Base-by-base conservation (phyloP, 2,329 filamentous ascomycete genomes). In the Monilinia polystroma region DNA sequence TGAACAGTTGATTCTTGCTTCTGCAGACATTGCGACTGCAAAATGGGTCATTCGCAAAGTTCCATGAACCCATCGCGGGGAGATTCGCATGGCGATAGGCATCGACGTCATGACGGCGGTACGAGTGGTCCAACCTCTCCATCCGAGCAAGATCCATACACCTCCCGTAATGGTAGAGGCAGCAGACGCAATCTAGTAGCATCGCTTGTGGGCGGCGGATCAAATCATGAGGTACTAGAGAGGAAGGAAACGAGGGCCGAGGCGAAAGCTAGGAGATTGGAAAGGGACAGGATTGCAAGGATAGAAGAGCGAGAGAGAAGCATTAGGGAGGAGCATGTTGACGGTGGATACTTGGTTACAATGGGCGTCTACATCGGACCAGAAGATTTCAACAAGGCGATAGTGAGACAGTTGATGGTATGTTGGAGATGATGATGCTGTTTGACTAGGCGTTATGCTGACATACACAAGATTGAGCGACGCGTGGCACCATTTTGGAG, bases 401-500 rank as follows among this genome's bases (percentile, higher is more conserved):
- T 92, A 58, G 94, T 98, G 66, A 87, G 95, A 72, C 93, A 97
- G 77, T 81, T 99, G 66, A 94, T 95, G 89, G 93, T 96, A 84
- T 75, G 80, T 74, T 41, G 29, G 29, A 54, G 35, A 58, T 11
- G 32, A n/a, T 55, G 20, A 38, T 45, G n/a, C 32, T 71, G 49
- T 14, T 14, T 26, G 35, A 45, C 49, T n/a, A 14, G 16, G 41
- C 45, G 49, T 14, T 53, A 64, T 68, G 63, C 69, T 75, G 52
- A 74, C 64, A 62, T 23, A 66, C 72, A 68, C 55, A 70, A 98
- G 94, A 93, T 99, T 76, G 95, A 99, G 79, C 86, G 95, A 72
- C 89, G 90, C 69, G 80, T 99, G 69, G 95, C 95, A 53, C 95
- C 95, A 0, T 99, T 99, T 78, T 99, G 94, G 93, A 89, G 90